Evolutionary conservation across 306 rosid genomes (phyloP), one percentile per base, ranked within the genome.

Genomic region (Cotoneaster glaucophyllus): DNA sequence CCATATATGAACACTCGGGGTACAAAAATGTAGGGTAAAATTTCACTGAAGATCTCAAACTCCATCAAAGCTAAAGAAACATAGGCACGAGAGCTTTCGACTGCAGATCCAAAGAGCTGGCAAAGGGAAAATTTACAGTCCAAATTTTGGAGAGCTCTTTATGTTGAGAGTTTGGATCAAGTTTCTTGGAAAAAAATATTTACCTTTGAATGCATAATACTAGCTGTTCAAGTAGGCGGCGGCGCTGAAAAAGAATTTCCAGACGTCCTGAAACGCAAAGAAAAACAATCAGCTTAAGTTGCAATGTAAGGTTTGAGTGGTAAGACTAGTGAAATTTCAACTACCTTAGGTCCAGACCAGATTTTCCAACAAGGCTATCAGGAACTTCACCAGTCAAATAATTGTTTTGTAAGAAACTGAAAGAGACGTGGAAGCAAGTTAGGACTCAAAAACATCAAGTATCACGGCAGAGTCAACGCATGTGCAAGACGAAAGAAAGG

Each of bases 401-500:
- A 80, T 96, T 96, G 82, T 92, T 95, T 70, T 96, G 95, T 75
- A 96, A 79, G 84, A 88, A 90, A 62, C 99, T 96, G 90, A 72
- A 64, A 75, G 74, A 79, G 31, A 82, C 66, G 74, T 15, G 80
- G 70, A 48, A 74, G 24, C 22, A 63, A 63, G 86, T 83, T 82
- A 80, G 77, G 73, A 68, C 32, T 26, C 12, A 14, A 37, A 28
- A 26, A 26, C 18, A 21, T 39, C 32, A 43, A 77, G 32, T 15
- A 32, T 39, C 6, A 37, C 19, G 9, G 19, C 34, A 61, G 66
- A 61, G 25, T 61, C 66, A 62, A 34, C 4, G 17, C 66, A 62
- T 61, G 32, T 26, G 37, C 21, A 26, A 61, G 66, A 61, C 10
- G 12, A 32, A 34, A 70, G 43, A 64, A 26, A 14, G 66, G 21